These are phyloP conservation scores for Termitomyces sp. DNA, from an alignment of 768 basidiomycete species.

Conservation along the genomic window DNA sequence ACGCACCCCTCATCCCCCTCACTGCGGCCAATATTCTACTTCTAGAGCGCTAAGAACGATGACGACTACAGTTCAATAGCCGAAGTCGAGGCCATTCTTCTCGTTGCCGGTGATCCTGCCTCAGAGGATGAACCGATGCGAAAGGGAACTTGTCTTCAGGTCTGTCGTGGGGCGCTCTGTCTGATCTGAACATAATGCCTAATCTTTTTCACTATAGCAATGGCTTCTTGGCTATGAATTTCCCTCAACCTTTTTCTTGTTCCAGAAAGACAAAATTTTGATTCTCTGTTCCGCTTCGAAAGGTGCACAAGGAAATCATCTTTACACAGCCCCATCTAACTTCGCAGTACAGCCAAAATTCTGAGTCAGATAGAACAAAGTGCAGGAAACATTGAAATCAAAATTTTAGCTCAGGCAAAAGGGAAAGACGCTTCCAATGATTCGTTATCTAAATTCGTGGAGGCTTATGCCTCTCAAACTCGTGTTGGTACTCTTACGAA, in stretches of 20 bases:
- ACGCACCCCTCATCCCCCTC: constrained; percentile 11
- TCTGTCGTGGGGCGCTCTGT: constrained; percentile 26
- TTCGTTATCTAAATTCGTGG: constrained; percentile 63
- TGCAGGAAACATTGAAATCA: constrained; percentile 54
- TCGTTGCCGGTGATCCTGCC: constrained; percentile 72
- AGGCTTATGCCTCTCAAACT: constrained; percentile 51
- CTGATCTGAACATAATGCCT: constrained; percentile 1
- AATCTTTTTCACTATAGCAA: constrained; percentile 48
- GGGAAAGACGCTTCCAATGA: constrained; percentile 74
- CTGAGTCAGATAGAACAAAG: constrained; percentile 69
- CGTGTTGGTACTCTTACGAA: constrained; percentile 76
- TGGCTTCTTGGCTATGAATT: constrained; percentile 98
- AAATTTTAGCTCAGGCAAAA: constrained; percentile 75
- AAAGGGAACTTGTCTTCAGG: constrained; percentile 91
- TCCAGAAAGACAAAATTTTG: constrained; percentile 68
- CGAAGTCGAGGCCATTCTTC: constrained; percentile 61
- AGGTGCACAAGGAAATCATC: constrained; percentile 39
- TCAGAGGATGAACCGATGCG: constrained; percentile 87
- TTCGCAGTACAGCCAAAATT: constrained; percentile 61
- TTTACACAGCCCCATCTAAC: constrained; percentile 1
- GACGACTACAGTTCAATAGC: constrained; percentile 69
- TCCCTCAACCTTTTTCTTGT: constrained; percentile 85
- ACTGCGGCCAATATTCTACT: constrained; percentile 5
- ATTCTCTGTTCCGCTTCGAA: constrained; percentile 88
- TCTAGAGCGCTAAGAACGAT: constrained; percentile 57